Percentiles rank a stretch among this genome's conserved stretches.
phyloP scores from a whole-genome alignment of 73 alveolate genomes.

The Tetrahymena malaccensis region DNA sequence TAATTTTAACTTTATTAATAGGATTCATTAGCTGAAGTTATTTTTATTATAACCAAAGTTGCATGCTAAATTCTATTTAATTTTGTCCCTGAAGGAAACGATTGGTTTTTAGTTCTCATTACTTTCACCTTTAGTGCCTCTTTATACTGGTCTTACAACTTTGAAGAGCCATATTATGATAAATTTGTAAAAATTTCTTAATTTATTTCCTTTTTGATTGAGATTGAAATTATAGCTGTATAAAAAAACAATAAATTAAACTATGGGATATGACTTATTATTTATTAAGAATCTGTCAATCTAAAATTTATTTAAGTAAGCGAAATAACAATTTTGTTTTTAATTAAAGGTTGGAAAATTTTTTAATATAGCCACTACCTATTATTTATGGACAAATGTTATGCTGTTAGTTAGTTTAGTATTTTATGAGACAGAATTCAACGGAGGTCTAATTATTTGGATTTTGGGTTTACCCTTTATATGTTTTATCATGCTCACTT shows the following conservation, averaged over 20 bases:
- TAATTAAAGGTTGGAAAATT: neutral
- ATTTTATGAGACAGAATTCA: constrained; percentile 57
- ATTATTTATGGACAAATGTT: constrained; percentile 46
- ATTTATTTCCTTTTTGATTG: too few relatives aligned
- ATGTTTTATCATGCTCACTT: constrained; percentile 56
- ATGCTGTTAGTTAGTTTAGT: constrained; percentile 57
- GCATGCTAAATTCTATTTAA: constrained; percentile 2
- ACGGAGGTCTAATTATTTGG: constrained; percentile 74
- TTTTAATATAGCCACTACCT: constrained; percentile 1
- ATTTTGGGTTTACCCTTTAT: constrained; percentile 76
- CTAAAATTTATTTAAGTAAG: too few relatives aligned
- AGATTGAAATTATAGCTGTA: too few relatives aligned
- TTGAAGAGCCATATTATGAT: constrained; percentile 37
- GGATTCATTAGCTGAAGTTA: constrained; percentile 30
- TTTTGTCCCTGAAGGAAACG: constrained; percentile 5
- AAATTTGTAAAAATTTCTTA: neutral
- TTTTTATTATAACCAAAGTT: constrained; percentile 15
- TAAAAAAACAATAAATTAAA: too few relatives aligned
- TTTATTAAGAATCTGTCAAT: too few relatives aligned
- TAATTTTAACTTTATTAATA: neutral
- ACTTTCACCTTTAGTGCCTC: constrained; percentile 10
- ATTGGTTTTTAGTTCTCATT: constrained; percentile 16
- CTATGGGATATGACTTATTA: too few relatives aligned
- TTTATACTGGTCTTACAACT: constrained; percentile 14
- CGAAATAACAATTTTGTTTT: neutral